phyloP scores from a whole-genome alignment of 2,329 filamentous ascomycete species.

The Neonectria magnoliae region DNA sequence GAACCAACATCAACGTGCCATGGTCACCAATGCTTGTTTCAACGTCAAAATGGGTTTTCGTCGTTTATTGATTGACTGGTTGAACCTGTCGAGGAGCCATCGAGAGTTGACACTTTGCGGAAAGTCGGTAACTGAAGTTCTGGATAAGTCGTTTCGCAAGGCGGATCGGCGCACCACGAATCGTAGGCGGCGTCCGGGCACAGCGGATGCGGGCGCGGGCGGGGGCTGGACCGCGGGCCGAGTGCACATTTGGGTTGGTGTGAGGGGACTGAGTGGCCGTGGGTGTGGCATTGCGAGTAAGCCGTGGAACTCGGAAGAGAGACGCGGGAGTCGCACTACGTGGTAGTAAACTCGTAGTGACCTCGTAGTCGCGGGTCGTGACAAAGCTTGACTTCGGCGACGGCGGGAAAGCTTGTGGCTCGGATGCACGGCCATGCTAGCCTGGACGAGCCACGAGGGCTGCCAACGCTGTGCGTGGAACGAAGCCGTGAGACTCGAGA shows the following conservation, averaged over 20 bases:
- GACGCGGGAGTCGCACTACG: not conserved
- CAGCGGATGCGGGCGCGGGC: not conserved
- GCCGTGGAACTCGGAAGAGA: not conserved
- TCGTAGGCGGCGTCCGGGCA: slow-evolving; percentile 10
- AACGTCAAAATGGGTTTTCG: not conserved
- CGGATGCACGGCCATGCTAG: not conserved
- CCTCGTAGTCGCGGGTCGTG: not conserved
- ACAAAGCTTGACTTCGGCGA: slow-evolving; percentile 25
- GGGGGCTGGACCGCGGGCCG: slow-evolving; percentile 17
- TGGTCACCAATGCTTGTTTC: slow-evolving; percentile 9
- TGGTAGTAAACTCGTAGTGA: not conserved
- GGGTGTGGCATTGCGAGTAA: not conserved
- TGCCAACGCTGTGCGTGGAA: not conserved
- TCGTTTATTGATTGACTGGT: not conserved
- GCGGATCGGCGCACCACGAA: not conserved
- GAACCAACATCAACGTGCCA: not conserved
- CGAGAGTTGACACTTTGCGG: not conserved
- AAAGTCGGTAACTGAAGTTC: not conserved
- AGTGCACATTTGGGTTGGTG: slow-evolving; percentile 7
- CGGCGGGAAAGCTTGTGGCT: slow-evolving; percentile 34
- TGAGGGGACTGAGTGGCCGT: not conserved
- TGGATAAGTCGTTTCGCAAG: not conserved
- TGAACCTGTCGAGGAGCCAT: not conserved
- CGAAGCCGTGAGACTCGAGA: slow-evolving; percentile 13
- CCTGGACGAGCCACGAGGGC: slow-evolving; percentile 1